phyloP scores from a whole-genome alignment of 192 early-diverging fungal species.

The Gonapodya prolifera region DNA sequence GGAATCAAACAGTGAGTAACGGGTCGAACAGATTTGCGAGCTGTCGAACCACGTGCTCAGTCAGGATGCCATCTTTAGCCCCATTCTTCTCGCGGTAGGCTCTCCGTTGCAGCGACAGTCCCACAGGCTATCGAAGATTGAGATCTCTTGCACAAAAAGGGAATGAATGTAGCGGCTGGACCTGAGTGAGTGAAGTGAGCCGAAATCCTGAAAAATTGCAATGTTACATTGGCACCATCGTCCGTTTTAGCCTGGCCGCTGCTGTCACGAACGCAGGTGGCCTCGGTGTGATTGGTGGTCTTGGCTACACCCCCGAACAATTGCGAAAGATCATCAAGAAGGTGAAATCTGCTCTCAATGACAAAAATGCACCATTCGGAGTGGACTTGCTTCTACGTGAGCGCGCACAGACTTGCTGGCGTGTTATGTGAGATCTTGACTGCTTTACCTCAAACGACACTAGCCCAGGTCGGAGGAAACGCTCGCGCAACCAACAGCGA shows the following conservation, averaged over 20 bases:
- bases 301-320: slow-evolving; percentile 7
- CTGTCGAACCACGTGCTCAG: background rate
- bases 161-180: background rate
- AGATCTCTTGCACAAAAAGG: too few relatives aligned
- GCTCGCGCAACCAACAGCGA: slow-evolving; percentile 28
- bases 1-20: slow-evolving; percentile 25
- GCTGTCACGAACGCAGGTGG: slow-evolving; percentile 31
- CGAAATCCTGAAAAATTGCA: too few relatives aligned
- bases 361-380: slow-evolving; percentile 28
- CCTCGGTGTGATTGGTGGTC: slow-evolving; percentile 27
- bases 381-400: slow-evolving; percentile 25
- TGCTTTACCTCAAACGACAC: too few relatives aligned
- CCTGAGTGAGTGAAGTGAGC: background rate
- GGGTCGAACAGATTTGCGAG: slow-evolving; percentile 15
- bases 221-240: background rate
- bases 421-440: too few relatives aligned
- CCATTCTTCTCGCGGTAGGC: too few relatives aligned
- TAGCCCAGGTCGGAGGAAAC: slow-evolving; percentile 26
- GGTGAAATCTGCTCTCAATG: slow-evolving; percentile 13
- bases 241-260: background rate
- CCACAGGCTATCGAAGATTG: too few relatives aligned
- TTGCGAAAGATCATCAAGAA: slow-evolving; percentile 14
- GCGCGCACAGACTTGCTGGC: background rate
- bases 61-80: too few relatives aligned
- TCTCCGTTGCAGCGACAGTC: too few relatives aligned